A percentile compares a stretch with the other conserved stretches of the same genome.
phyloP scores from a whole-genome alignment of 2,329 filamentous ascomycete species.

The Ampelomyces quisqualis region DNA sequence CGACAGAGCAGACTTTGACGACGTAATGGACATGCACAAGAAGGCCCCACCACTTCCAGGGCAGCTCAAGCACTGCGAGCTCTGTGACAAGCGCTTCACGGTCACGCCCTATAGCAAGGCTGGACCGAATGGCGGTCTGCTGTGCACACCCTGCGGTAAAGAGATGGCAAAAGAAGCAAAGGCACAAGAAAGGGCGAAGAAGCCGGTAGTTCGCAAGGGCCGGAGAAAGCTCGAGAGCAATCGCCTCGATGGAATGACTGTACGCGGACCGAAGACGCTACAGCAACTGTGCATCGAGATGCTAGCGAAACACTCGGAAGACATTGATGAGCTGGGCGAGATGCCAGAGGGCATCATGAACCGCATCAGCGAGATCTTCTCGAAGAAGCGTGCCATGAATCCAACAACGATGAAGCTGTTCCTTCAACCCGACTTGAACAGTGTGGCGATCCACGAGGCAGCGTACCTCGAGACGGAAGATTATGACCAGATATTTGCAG shows the following conservation, averaged over 20 bases:
- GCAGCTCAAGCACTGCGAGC: conserved; percentile 84
- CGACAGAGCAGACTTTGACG: conserved; percentile 51
- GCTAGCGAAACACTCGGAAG: conserved; percentile 62
- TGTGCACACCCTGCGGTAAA: conserved; percentile 80
- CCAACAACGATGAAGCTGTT: conserved; percentile 53
- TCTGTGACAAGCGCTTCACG: conserved; percentile 84
- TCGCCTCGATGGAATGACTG: conserved; percentile 72
- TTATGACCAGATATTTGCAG: conserved; percentile 76
- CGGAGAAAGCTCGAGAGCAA: conserved; percentile 80
- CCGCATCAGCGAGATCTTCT: conserved; percentile 63
- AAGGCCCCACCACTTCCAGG: conserved; percentile 67
- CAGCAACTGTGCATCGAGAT: conserved; percentile 65
- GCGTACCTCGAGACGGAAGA: conserved; percentile 71
- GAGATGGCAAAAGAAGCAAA: conserved; percentile 68
- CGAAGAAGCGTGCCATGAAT: conserved; percentile 61
- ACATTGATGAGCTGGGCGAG: conserved; percentile 66
- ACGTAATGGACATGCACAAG: conserved; percentile 56
- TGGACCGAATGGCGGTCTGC: conserved; percentile 78
- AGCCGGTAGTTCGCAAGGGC: conserved; percentile 59
- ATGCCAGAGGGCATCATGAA: conserved; percentile 59
- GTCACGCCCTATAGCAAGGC: conserved; percentile 86
- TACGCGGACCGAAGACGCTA: conserved; percentile 67
- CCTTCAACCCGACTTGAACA: conserved; percentile 55
- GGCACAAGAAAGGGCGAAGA: conserved; percentile 58
- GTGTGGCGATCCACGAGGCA: conserved; percentile 62